Evolutionary conservation across 1,139 yeast genomes (phyloP).

Genomic region (Candida glucosophila): DNA sequence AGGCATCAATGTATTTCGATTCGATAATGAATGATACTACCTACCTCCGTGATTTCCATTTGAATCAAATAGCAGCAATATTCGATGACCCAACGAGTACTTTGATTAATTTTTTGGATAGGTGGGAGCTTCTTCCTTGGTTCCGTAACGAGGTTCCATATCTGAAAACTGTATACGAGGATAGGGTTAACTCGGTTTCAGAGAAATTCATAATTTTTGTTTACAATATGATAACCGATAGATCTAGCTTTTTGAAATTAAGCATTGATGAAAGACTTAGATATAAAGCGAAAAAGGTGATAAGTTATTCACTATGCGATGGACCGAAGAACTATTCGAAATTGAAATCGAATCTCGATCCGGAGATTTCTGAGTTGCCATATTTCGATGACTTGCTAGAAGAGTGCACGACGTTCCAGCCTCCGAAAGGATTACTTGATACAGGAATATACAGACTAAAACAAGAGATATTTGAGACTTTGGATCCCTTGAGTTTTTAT

Average conservation of each 20-base stretch:
- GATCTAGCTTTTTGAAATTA: slow-evolving; percentile 34
- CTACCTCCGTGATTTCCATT: slow-evolving; percentile 42
- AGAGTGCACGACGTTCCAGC: slow-evolving; percentile 33
- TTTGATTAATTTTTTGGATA: slow-evolving; percentile 40
- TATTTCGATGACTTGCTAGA: slow-evolving; percentile 29
- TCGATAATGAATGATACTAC: slow-evolving; percentile 27
- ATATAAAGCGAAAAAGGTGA: slow-evolving; percentile 22
- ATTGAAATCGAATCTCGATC: slow-evolving; percentile 29
- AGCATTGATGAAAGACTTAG: slow-evolving; percentile 16
- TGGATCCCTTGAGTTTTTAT: slow-evolving; percentile 32
- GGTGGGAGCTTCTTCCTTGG: slow-evolving; percentile 58
- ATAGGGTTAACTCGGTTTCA: slow-evolving; percentile 40
- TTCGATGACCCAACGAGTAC: slow-evolving; percentile 35
- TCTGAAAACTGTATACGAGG: slow-evolving; percentile 46
- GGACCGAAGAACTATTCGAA: slow-evolving; percentile 50
- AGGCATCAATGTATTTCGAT: slow-evolving; percentile 30
- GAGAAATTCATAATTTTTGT: slow-evolving; percentile 48
- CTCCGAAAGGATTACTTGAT: slow-evolving; percentile 33
- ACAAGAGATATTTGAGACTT: slow-evolving; percentile 21
- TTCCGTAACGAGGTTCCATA: slow-evolving; percentile 27
- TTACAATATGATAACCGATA: slow-evolving; percentile 48
- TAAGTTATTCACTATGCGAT: slow-evolving; percentile 41
- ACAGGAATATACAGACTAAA: slow-evolving; percentile 39
- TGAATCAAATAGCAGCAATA: slow-evolving; percentile 47
- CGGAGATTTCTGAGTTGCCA: slow-evolving; percentile 23